Evolutionary conservation across 768 basidiomycete species (phyloP), one percentile per base, ranked within the genome.

Genomic region (Strobilomyces echinocephalus): DNA sequence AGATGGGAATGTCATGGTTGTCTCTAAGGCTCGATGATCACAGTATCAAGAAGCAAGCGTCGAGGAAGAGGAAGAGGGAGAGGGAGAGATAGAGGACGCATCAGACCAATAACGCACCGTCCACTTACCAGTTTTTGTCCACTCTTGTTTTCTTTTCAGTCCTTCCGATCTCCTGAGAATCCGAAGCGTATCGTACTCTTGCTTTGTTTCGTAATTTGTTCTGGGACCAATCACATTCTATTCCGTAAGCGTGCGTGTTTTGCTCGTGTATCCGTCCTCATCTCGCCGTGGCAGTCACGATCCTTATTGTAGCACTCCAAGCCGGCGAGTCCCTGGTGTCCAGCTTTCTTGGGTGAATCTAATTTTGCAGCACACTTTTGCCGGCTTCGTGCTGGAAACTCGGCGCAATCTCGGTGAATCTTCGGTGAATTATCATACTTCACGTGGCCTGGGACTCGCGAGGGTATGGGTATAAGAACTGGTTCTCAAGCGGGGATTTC

Each of bases 41-140:
- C 58, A 85, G 79, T 85, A 84, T 61, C 84, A 85, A 69, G 83
- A 85, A 63, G 83, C 83, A 15, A 72, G 62, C 1, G 63, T 70
- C 35, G 63, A 65, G 2, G 78, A 74, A n/a, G 78, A 79, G 35
- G 74, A 72, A 15, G 72, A 66, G 15, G 73, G 75, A 15, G 72
- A 66, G 15, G 73, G 75, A 18, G 39, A 39, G 20, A 10, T 35
- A 20, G 67, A 18, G 43, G 63, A 60, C 24, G 60, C 33, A 6
- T 60, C 56, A 53, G 64, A 70, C 45, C 70, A 72, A 70, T 72
- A 66, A 64, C 49, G 24, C 52, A 21, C n/a, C 18, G 9, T 41
- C n/a, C 5, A 34, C 5, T 20, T 30, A 9, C 14, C 4, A 46
- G 26, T 18, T 49, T 34, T 46, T 8, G 8, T 56, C 42, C 30